phyloP scores from a whole-genome alignment of 2,329 filamentous ascomycete species.

The Claviceps lovelessii region DNA sequence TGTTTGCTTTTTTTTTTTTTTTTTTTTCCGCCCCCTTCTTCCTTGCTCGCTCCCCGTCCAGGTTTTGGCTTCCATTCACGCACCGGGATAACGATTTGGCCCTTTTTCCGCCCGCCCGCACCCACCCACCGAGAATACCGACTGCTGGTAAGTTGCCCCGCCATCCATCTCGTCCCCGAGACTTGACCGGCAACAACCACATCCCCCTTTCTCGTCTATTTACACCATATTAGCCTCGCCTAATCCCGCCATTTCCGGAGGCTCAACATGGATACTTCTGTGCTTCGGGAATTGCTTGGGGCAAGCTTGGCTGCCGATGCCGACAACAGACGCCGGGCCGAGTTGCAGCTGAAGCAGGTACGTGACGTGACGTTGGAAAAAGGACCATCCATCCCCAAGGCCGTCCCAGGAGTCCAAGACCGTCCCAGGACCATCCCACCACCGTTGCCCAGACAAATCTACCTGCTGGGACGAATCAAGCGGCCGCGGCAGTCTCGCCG shows the following conservation, averaged over 20 bases:
- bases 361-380: conserved; percentile 18
- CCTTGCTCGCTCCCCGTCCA: too few species aligned
- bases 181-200: conserved; percentile 2
- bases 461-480: background rate
- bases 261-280: conserved; percentile 53
- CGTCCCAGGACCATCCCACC: background rate
- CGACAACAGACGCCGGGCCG: conserved; percentile 61
- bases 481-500: background rate
- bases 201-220: background rate
- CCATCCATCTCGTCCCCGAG: conserved; percentile 1
- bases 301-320: conserved; percentile 62
- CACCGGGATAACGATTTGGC: background rate
- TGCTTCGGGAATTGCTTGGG: conserved; percentile 61
- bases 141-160: conserved; percentile 4
- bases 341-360: conserved; percentile 70
- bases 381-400: background rate
- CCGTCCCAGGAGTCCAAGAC: background rate
- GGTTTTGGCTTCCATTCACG: background rate
- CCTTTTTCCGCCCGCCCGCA: background rate
- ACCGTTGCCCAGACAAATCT: background rate
- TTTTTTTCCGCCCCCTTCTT: too few species aligned
- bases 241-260: conserved; percentile 1
- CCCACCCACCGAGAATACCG: background rate
- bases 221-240: background rate
- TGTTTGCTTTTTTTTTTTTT: background rate